These are phyloP conservation scores for Yamadazyma kitorensis DNA, from an alignment of 805 yeast species.

Conservation along the genomic window DNA sequence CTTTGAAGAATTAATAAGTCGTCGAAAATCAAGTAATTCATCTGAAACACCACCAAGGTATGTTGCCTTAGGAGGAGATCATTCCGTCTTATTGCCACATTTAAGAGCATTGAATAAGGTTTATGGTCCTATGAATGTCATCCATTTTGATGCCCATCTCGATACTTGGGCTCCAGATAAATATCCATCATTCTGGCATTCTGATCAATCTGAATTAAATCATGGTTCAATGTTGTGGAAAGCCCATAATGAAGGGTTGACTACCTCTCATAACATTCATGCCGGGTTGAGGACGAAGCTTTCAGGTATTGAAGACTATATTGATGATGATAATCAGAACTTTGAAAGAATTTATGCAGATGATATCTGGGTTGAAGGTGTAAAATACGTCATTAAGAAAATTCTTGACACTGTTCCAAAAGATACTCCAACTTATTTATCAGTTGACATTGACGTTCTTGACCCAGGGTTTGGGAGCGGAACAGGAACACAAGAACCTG, in stretches of 20 bases:
- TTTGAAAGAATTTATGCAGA: slow-evolving; percentile 69
- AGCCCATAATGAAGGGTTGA: slow-evolving; percentile 67
- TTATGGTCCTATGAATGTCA: slow-evolving; percentile 67
- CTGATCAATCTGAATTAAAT: slow-evolving; percentile 59
- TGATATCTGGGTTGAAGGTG: slow-evolving; percentile 68
- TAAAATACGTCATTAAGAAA: slow-evolving; percentile 51
- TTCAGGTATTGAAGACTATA: slow-evolving; percentile 60
- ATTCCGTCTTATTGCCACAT: slow-evolving; percentile 71
- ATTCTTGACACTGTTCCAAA: slow-evolving; percentile 55
- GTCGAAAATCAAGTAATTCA: slow-evolving; percentile 24
- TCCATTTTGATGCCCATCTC: slow-evolving; percentile 83
- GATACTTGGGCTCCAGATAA: slow-evolving; percentile 78
- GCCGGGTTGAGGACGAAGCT: slow-evolving; percentile 76
- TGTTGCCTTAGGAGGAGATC: slow-evolving; percentile 81
- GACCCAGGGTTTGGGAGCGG: slow-evolving; percentile 60
- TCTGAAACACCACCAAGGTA: slow-evolving; percentile 51
- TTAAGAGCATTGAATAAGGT: slow-evolving; percentile 57
- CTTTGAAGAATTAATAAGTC: slow-evolving; percentile 53
- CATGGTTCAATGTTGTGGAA: slow-evolving; percentile 89
- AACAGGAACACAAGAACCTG: slow-evolving; percentile 59
- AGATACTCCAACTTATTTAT: slow-evolving; percentile 68
- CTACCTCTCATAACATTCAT: slow-evolving; percentile 60
- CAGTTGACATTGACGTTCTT: slow-evolving; percentile 70
- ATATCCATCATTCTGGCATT: slow-evolving; percentile 62
- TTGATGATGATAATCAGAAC: slow-evolving; percentile 67